Percentiles rank a stretch among this genome's conserved stretches.
phyloP scores from a whole-genome alignment of 1,139 yeast species.

The Tardiomyces blankii region DNA sequence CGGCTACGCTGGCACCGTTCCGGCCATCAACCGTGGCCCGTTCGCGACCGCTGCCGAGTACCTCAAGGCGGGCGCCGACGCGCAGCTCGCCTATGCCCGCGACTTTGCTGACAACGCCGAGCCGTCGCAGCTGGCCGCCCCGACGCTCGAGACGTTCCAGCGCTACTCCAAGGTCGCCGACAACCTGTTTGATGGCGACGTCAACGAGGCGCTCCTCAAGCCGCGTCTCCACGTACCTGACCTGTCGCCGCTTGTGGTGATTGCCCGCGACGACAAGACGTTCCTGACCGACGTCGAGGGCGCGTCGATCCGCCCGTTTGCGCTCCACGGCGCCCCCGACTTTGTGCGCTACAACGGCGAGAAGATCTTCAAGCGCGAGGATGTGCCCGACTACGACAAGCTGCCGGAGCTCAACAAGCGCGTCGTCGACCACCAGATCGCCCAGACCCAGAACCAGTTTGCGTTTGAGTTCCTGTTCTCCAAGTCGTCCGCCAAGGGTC shows the following conservation, averaged over 20 bases:
- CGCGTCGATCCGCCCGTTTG: constrained; percentile 67
- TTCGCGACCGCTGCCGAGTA: constrained; percentile 52
- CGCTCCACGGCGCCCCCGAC: constrained; percentile 66
- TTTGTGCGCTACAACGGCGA: constrained; percentile 84
- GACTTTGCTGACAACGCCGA: constrained; percentile 30
- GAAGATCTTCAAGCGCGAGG: constrained; percentile 66
- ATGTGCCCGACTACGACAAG: constrained; percentile 56
- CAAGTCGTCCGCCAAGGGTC: constrained; percentile 34
- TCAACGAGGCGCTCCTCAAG: constrained; percentile 37
- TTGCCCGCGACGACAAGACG: constrained; percentile 33
- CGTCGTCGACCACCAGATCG: constrained; percentile 76
- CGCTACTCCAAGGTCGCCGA: constrained; percentile 38
- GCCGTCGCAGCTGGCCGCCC: constrained; percentile 2
- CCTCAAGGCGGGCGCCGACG: constrained; percentile 48
- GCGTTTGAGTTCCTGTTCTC: constrained; percentile 75
- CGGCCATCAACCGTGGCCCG: constrained; percentile 48
- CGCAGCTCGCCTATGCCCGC: constrained; percentile 58
- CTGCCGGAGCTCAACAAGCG: constrained; percentile 63
- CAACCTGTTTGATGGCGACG: constrained; percentile 29
- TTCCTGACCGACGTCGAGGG: constrained; percentile 71
- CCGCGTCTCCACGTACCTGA: constrained; percentile 77
- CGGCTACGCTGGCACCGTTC: constrained; percentile 25
- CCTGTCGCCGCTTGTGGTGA: constrained; percentile 80
- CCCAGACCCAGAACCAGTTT: constrained; percentile 83
- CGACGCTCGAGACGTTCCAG: constrained; percentile 22